These are phyloP conservation scores for Lipomyces chichibuensis DNA, from an alignment of 805 yeast species.

Conservation along the genomic window DNA sequence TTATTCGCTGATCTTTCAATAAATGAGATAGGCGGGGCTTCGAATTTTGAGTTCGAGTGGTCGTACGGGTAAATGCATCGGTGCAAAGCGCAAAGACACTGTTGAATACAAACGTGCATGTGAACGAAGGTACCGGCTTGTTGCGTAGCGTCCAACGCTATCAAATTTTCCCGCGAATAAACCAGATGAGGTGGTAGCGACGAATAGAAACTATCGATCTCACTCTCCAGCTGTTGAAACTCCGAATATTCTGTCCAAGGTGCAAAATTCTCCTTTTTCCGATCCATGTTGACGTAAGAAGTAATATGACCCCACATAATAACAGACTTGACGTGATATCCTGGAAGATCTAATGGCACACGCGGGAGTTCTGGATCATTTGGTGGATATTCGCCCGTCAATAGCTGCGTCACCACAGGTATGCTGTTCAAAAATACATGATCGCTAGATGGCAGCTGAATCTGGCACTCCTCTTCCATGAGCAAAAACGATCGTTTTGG, in stretches of 20 bases:
- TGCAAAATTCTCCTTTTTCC: conserved; percentile 38
- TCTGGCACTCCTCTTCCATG: conserved; percentile 37
- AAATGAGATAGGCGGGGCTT: conserved; percentile 42
- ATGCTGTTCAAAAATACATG: conserved; percentile 39
- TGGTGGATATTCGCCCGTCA: conserved; percentile 37
- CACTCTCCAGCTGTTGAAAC: conserved; percentile 35
- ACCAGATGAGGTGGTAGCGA: conserved; percentile 38
- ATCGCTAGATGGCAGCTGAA: conserved; percentile 42
- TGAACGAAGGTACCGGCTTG: conserved; percentile 43
- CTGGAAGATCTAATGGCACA: conserved; percentile 37
- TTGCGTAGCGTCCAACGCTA: conserved; percentile 37
- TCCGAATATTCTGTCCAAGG: conserved; percentile 43
- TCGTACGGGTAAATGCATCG: conserved; percentile 43
- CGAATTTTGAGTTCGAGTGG: conserved; percentile 37
- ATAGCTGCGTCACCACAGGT: conserved; percentile 39
- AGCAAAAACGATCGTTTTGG: conserved; percentile 42
- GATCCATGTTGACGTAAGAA: conserved; percentile 37
- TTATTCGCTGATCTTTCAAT: conserved; percentile 41
- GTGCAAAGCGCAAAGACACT: conserved; percentile 41
- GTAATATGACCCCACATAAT: conserved; percentile 40
- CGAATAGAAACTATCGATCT: conserved; percentile 36
- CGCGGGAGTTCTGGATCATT: conserved; percentile 35
- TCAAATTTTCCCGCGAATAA: conserved; percentile 37
- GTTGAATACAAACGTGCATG: conserved; percentile 42
- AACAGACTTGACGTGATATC: conserved; percentile 37